Base-by-base conservation (phyloP, 163 green algal species). In the Smithsoniella earleae region DNA sequence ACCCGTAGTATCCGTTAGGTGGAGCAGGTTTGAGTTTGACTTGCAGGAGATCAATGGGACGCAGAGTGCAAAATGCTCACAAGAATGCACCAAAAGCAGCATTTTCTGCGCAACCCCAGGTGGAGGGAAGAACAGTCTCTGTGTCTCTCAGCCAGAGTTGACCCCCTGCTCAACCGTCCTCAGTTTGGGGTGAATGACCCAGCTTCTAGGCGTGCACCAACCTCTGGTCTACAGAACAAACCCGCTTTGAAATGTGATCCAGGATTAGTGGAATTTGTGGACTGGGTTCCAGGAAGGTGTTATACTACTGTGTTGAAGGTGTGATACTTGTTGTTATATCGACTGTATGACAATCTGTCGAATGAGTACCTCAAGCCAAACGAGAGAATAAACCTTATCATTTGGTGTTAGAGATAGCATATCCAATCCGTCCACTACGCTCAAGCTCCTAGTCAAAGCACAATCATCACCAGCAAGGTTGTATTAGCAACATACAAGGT, bases 71-170 rank as follows among this genome's bases (percentile, higher is more conserved):
- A 38, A 8, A 31, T 66, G 13, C 40, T 66, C 13, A 16, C 40
- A 34, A 10, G 66, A 13, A 77, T 92, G 82, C 76, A 82, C 33
- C 77, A 86, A 66, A 88, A 86, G 74, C 81, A 90, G 1, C 78
- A 78, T 6, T 92, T 89, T 73, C 74, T 86, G 18, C 81, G 83
- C 62, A 92, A 91, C 77, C 86, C 86, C 0, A 79, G 84, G 20
- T 80, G 30, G 25, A 45, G 31, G 72, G n/a, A 33, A 4, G n/a
- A n/a, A 76, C 25, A 27, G 62, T 28, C 66, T 82, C 37, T 77
- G 75, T 40, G 45, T 38, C 30, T 73, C 82, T 25, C 46, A 79
- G 38, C 30, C 64, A 6, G 49, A 83, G 46, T 75, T 69, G 44
- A 63, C 76, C 52, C 65, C 36, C 1, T 49, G 30, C 22, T 69